Conservation (phyloP, 305 asterid genomes). For the Solanum hybrid region DNA sequence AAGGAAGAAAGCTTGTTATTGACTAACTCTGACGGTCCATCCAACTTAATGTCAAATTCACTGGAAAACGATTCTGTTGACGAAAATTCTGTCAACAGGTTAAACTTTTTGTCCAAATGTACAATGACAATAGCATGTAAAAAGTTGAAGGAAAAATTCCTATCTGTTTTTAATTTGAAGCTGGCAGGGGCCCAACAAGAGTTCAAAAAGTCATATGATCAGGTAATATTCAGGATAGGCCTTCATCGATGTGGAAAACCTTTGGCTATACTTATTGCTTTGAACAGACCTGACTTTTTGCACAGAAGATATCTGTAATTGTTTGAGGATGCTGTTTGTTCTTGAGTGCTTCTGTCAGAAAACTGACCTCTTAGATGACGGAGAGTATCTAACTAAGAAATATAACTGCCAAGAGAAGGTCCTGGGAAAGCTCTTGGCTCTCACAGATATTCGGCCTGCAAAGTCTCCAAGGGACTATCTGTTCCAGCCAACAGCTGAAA, state of each 20-base stretch:
- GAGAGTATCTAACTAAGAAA: neutral
- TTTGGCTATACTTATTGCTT: neutral
- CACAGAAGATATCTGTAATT: neutral
- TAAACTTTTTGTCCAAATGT: conserved; percentile 18
- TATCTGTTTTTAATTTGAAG: conserved; percentile 56
- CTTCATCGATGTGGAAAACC: conserved; percentile 1
- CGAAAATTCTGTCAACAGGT: conserved; percentile 16
- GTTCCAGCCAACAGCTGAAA: neutral
- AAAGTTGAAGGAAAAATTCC: conserved; percentile 61
- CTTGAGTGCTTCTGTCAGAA: neutral
- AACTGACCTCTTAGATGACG: neutral
- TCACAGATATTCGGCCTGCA: neutral
- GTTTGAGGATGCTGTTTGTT: neutral
- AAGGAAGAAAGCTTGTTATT: conserved; percentile 20
- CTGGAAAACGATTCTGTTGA: conserved; percentile 21
- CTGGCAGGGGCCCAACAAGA: conserved; percentile 67
- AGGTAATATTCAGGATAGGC: conserved; percentile 45
- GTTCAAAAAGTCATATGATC: conserved; percentile 64
- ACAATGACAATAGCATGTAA: conserved; percentile 46
- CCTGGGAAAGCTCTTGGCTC: neutral
- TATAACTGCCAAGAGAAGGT: neutral
- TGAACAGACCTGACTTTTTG: neutral
- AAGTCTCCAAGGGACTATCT: neutral
- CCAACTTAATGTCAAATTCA: conserved; percentile 20
- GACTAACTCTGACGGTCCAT: conserved; percentile 23